Percentiles rank a stretch among this genome's conserved stretches.
Conservation (phyloP, 306 rosid species). For the Potentilla sterilis region DNA sequence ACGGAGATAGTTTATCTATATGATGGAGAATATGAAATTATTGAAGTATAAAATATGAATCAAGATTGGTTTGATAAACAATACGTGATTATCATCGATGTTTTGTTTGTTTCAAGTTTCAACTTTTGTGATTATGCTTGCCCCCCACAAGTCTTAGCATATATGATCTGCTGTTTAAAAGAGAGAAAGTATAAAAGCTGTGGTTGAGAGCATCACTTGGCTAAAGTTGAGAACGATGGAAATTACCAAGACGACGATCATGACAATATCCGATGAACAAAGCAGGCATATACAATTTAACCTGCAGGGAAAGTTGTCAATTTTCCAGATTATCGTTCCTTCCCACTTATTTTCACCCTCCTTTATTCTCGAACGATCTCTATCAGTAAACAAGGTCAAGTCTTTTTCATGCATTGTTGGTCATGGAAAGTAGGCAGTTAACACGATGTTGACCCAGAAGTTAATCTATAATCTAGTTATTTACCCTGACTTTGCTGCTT, state of each 20-base stretch:
- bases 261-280: neutral
- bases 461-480: neutral
- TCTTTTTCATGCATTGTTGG: neutral
- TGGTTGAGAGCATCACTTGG: neutral
- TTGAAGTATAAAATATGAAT: neutral
- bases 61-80: neutral
- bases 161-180: neutral
- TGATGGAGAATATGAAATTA: neutral
- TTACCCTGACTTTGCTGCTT: neutral
- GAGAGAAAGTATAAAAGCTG: neutral
- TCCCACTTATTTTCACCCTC: neutral
- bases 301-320: neutral
- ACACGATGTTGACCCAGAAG: neutral
- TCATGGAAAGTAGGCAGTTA: neutral
- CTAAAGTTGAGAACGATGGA: neutral
- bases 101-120: neutral
- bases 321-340: neutral
- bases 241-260: neutral
- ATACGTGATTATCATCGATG: neutral
- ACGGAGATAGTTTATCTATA: too few species aligned
- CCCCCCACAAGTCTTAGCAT: neutral
- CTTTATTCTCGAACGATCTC: neutral
- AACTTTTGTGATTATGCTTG: neutral
- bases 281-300: neutral
- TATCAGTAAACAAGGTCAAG: neutral